These are phyloP conservation scores for Bretschneidera sinensis DNA, from an alignment of 345 rosid genomes.

Conservation along the genomic window DNA sequence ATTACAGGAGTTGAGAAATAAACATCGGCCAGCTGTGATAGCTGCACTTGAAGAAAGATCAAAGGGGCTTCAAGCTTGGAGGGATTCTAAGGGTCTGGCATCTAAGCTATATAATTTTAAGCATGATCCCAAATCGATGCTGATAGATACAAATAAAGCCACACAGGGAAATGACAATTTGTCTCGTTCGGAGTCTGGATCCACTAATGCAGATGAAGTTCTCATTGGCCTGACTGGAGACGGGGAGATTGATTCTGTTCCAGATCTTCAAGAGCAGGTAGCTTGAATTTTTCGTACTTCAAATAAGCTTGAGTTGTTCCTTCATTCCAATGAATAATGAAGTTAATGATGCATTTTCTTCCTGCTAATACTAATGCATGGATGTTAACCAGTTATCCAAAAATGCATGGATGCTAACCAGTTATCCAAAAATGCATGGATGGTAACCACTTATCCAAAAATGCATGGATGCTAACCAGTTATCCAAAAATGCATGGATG, in stretches of 20 bases:
- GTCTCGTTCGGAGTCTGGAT: slow-evolving; percentile 71
- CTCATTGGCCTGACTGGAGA: slow-evolving; percentile 67
- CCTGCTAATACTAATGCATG: neutral
- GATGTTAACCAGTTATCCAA: neutral
- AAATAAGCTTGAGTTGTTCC: neutral
- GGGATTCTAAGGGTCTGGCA: slow-evolving; percentile 84
- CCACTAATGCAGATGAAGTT: slow-evolving; percentile 68
- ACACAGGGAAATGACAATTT: slow-evolving; percentile 51
- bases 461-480: neutral
- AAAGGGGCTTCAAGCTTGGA: slow-evolving; percentile 89
- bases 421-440: neutral
- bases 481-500: neutral
- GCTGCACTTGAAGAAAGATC: slow-evolving; percentile 84
- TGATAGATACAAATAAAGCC: slow-evolving; percentile 46
- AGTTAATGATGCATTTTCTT: neutral
- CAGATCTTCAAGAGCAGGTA: slow-evolving; percentile 95
- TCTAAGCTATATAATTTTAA: slow-evolving; percentile 86
- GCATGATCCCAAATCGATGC: slow-evolving; percentile 69
- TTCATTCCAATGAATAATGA: neutral
- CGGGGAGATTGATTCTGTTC: slow-evolving; percentile 61
- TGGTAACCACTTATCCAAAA: neutral
- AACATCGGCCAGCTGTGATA: slow-evolving; percentile 82
- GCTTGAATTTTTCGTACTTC: slow-evolving; percentile 8
- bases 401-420: neutral
- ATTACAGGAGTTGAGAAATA: slow-evolving; percentile 73